Evolutionary conservation across 441 rosid species (phyloP).

Genomic region (Raphanus hybrid): DNA sequence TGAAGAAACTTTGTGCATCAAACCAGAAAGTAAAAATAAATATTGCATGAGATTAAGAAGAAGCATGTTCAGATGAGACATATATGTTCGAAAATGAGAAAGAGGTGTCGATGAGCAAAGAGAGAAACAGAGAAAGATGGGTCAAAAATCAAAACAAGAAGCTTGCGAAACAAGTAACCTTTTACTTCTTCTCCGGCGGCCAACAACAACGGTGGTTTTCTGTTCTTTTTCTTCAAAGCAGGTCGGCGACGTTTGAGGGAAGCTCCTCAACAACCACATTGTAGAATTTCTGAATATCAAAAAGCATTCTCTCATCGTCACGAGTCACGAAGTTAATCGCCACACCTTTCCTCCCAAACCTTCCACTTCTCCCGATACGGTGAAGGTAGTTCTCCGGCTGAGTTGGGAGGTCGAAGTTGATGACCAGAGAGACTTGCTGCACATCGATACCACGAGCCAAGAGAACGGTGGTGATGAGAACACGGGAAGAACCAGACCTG

Average conservation of each 20-base stretch:
- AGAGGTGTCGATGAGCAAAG: background rate
- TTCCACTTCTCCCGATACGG: slow-evolving; percentile 51
- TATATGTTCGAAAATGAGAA: slow-evolving; percentile 1
- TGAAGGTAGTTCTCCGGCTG: slow-evolving; percentile 51
- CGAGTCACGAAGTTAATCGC: slow-evolving; percentile 45
- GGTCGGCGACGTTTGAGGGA: slow-evolving; percentile 49
- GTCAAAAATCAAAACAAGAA: slow-evolving; percentile 41
- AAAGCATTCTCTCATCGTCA: slow-evolving; percentile 48
- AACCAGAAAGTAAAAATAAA: slow-evolving; percentile 20
- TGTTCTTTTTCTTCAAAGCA: slow-evolving; percentile 36
- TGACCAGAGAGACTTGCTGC: slow-evolving; percentile 45
- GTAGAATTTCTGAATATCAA: slow-evolving; percentile 76
- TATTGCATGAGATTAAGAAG: slow-evolving; percentile 31
- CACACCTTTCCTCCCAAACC: slow-evolving; percentile 50
- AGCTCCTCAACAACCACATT: slow-evolving; percentile 52
- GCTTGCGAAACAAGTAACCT: slow-evolving; percentile 36
- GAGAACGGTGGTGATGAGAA: slow-evolving; percentile 46
- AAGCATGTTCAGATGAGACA: slow-evolving; percentile 24
- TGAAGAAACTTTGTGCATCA: background rate
- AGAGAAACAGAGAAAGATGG: slow-evolving; percentile 16
- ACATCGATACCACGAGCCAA: slow-evolving; percentile 51
- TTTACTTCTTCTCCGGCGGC: slow-evolving; percentile 34
- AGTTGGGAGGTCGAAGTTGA: slow-evolving; percentile 46
- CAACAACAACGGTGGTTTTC: no score
- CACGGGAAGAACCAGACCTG: slow-evolving; percentile 49